Conservation (phyloP, 106 monocot species). For the Hemerocallis citrina region DNA sequence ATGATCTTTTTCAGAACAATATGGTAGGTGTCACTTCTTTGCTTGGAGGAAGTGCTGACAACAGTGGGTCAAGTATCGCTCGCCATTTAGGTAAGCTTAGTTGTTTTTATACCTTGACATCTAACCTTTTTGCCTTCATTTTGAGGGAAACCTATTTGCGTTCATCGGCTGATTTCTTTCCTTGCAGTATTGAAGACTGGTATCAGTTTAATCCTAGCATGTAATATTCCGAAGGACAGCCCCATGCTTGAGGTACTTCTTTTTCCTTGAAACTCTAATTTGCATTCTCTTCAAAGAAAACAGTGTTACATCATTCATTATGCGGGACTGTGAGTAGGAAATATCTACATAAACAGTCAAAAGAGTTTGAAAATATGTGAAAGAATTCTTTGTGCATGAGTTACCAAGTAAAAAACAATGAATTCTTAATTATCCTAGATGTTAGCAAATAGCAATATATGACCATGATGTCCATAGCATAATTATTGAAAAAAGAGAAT, state of each 20-base stretch:
- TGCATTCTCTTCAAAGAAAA: too few relatives aligned
- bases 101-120: background rate
- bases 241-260: constrained; percentile 21
- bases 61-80: constrained; percentile 17
- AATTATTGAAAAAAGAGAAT: too few relatives aligned
- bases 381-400: too few relatives aligned
- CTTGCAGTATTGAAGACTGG: constrained; percentile 21
- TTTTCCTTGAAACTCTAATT: background rate
- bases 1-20: constrained; percentile 16
- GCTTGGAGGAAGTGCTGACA: constrained; percentile 17
- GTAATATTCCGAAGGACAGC: constrained; percentile 22
- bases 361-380: too few relatives aligned
- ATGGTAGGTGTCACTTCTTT: constrained; percentile 13
- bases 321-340: too few relatives aligned
- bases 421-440: too few relatives aligned
- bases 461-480: too few relatives aligned
- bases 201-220: constrained; percentile 19
- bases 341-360: too few relatives aligned
- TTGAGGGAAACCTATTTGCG: too few relatives aligned
- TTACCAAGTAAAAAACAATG: too few relatives aligned
- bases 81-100: constrained; percentile 13
- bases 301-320: too few relatives aligned
- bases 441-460: too few relatives aligned
- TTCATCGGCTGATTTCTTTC: background rate
- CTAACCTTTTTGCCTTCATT: background rate